Conservation (phyloP, 768 basidiomycete species). For the Ramaria rubella region DNA sequence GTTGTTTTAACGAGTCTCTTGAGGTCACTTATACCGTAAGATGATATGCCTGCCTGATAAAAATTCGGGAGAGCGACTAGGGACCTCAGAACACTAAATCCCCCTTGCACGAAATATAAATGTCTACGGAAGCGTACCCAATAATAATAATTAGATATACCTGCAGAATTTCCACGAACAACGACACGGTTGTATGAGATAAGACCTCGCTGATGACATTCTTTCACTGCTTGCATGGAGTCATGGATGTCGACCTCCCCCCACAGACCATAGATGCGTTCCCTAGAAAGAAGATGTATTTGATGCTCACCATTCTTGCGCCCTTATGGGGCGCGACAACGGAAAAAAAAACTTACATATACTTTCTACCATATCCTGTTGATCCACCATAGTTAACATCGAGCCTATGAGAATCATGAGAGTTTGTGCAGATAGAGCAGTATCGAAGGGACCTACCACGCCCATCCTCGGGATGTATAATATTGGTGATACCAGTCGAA, state of each 20-base stretch:
- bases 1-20: too few species aligned
- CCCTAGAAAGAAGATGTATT: too few species aligned
- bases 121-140: not conserved
- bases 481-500: not conserved
- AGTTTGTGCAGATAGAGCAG: not conserved
- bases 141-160: not conserved
- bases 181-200: not conserved
- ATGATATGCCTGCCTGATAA: not conserved
- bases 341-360: constrained; percentile 28
- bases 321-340: not conserved
- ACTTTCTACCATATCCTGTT: constrained; percentile 57
- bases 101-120: not conserved
- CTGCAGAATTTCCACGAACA: not conserved
- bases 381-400: constrained; percentile 77
- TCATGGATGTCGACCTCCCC: not conserved
- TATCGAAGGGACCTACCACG: not conserved
- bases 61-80: not conserved
- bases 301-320: too few species aligned
- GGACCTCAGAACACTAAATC: not conserved
- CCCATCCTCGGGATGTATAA: not conserved
- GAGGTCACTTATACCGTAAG: not conserved
- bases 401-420: constrained; percentile 38
- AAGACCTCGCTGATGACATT: not conserved
- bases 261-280: not conserved
- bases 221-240: not conserved